Conservation (phyloP, 192 early-diverging fungal species). For the Backusella mclennaniae region DNA sequence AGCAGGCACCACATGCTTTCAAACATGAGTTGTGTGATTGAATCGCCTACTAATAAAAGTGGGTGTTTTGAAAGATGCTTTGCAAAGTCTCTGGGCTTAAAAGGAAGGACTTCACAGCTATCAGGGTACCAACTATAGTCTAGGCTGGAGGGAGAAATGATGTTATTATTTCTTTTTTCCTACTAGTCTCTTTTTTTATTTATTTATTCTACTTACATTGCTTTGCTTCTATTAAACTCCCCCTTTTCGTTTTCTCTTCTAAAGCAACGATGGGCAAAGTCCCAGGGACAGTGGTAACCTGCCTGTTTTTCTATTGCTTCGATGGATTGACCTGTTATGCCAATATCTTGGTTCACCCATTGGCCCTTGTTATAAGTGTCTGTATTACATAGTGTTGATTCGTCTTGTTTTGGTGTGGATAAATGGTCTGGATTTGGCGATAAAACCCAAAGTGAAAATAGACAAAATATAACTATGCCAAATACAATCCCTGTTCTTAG, state of each 20-base stretch:
- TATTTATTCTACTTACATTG: constrained; percentile 21
- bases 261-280: constrained; percentile 31
- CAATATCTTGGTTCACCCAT: constrained; percentile 21
- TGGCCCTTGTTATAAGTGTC: constrained; percentile 28
- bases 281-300: constrained; percentile 17
- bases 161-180: neutral
- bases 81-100: constrained; percentile 19
- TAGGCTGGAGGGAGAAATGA: neutral
- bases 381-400: constrained; percentile 8
- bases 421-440: neutral
- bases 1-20: constrained; percentile 31
- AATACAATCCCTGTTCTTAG: neutral
- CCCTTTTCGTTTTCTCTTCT: neutral
- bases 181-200: neutral
- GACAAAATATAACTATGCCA: neutral
- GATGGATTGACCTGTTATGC: neutral
- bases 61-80: constrained; percentile 31
- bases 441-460: neutral
- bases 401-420: neutral
- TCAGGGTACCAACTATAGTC: constrained; percentile 31
- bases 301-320: constrained; percentile 6
- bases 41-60: constrained; percentile 37
- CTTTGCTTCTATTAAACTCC: constrained; percentile 26
- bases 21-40: constrained; percentile 33
- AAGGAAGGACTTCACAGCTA: constrained; percentile 17